Evolutionary conservation across 2,329 filamentous ascomycete species (phyloP), one percentile per base, ranked within the genome.

Genomic region (Trichoderma hamatum): DNA sequence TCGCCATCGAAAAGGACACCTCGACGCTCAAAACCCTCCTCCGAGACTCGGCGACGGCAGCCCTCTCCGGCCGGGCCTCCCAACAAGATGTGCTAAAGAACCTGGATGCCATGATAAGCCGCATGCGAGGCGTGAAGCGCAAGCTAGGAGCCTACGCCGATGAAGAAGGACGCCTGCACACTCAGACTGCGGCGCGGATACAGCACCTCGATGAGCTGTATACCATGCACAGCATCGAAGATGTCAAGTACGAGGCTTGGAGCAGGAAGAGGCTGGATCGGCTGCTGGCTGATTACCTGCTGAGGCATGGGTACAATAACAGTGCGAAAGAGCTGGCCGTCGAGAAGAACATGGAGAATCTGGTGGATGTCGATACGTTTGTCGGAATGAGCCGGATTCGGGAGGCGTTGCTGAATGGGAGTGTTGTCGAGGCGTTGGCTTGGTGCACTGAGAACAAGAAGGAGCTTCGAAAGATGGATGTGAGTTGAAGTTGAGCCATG

Each of bases 371-470:
- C 1, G 90, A 94, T 62, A 95, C 94, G 0, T 98, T 98, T 80
- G 88, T 92, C 65, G 87, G 91, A 74, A 95, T 94, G 82, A 90
- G 90, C 71, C 86, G 86, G 69, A 93, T 98, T 72, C 89, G 93
- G 70, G 85, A 90, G 74, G 92, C 90, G 71, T 81, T 99, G 70
- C 82, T 87, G 54, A 84, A 85, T 49, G 89, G 90, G 36, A 92
- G 89, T 73, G 91, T 95, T 5, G 85, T 85, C 43, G 92, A 96
- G 74, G 94, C 94, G 26, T 80, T 99, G 67, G 87, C 89, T 14
- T 99, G 96, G 96, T 97, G 96, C 78, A 88, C 85, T 19, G 95
- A 98, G 75, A 97, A 97, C 80, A 96, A 96, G 80, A 94, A 95
- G 75, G 92, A 94, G 71, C 82, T 99, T 70, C 92, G 94, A 76